Conservation (phyloP, 2,329 filamentous ascomycete species). For the Hymenotorrendiella dingleyae region DNA sequence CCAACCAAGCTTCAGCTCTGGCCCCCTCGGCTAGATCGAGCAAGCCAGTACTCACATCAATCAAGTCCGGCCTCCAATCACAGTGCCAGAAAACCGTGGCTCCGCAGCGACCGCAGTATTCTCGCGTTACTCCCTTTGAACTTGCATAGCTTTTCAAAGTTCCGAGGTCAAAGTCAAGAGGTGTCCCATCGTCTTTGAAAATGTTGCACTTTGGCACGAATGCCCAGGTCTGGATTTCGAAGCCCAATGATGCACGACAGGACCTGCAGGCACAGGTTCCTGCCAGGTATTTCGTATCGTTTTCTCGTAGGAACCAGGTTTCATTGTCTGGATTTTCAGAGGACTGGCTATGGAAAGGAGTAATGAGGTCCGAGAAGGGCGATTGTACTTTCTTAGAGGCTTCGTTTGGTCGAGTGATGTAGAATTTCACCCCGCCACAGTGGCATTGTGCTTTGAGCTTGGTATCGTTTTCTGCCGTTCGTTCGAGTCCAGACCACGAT, state of each 20-base stretch:
- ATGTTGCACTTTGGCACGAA: slow-evolving; percentile 59
- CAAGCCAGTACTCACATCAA: slow-evolving; percentile 60
- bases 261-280: slow-evolving; percentile 56
- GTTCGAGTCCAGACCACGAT: background rate
- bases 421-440: slow-evolving; percentile 50
- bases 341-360: slow-evolving; percentile 37
- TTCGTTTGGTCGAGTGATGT: slow-evolving; percentile 48
- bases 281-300: slow-evolving; percentile 47
- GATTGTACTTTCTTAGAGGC: slow-evolving; percentile 40
- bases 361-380: slow-evolving; percentile 47
- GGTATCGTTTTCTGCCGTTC: slow-evolving; percentile 1
- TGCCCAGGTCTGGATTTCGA: slow-evolving; percentile 59
- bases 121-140: slow-evolving; percentile 46
- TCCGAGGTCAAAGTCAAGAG: slow-evolving; percentile 33
- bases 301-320: slow-evolving; percentile 13
- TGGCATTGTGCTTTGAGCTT: slow-evolving; percentile 43
- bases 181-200: slow-evolving; percentile 32
- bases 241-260: slow-evolving; percentile 55
- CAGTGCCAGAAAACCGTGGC: slow-evolving; percentile 60
- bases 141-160: slow-evolving; percentile 49
- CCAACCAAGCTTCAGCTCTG: slow-evolving; percentile 51
- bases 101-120: slow-evolving; percentile 58
- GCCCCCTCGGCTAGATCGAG: slow-evolving; percentile 45
- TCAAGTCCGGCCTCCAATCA: slow-evolving; percentile 44
- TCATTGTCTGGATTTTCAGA: slow-evolving; percentile 36